Conservation (phyloP, 805 yeast genomes). For the Candida rishiriensis region DNA sequence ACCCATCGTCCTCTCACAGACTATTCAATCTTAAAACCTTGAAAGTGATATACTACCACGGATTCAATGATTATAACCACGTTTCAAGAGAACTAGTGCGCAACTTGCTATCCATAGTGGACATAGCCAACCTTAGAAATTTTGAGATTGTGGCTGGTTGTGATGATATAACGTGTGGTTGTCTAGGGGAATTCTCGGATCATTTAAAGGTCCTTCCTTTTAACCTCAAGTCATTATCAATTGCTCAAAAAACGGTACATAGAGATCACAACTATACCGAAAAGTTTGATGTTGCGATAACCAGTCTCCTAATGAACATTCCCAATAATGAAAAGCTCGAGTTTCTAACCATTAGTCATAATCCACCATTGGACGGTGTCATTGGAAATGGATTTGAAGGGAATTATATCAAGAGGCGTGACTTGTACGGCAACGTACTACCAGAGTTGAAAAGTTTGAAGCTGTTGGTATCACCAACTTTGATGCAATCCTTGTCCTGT, state of each 20-base stretch:
- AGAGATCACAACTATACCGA: conserved; percentile 45
- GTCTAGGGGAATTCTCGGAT: conserved; percentile 40
- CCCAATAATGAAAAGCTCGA: conserved; percentile 32
- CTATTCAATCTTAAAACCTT: conserved; percentile 28
- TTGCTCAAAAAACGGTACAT: conserved; percentile 30
- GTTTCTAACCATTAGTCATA: conserved; percentile 50
- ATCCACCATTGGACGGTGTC: conserved; percentile 53
- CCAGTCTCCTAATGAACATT: conserved; percentile 36
- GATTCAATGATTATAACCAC: conserved; percentile 36
- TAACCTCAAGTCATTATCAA: conserved; percentile 33
- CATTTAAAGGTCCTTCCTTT: conserved; percentile 23
- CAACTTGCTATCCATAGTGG: conserved; percentile 27
- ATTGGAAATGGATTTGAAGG: conserved; percentile 70
- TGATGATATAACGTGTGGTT: conserved; percentile 40
- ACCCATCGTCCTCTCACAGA: background rate
- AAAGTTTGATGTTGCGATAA: conserved; percentile 48
- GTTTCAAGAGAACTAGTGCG: conserved; percentile 28
- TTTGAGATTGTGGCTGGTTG: conserved; percentile 56
- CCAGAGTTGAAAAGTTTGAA: conserved; percentile 42
- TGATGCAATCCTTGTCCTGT: conserved; percentile 55
- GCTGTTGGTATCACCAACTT: conserved; percentile 51
- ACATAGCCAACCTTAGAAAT: conserved; percentile 29
- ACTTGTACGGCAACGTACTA: conserved; percentile 42
- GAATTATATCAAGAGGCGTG: conserved; percentile 56
- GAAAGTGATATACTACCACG: conserved; percentile 43